phyloP scores from a whole-genome alignment of 805 yeast species.

The Wickerhamiella allomyrinae region DNA sequence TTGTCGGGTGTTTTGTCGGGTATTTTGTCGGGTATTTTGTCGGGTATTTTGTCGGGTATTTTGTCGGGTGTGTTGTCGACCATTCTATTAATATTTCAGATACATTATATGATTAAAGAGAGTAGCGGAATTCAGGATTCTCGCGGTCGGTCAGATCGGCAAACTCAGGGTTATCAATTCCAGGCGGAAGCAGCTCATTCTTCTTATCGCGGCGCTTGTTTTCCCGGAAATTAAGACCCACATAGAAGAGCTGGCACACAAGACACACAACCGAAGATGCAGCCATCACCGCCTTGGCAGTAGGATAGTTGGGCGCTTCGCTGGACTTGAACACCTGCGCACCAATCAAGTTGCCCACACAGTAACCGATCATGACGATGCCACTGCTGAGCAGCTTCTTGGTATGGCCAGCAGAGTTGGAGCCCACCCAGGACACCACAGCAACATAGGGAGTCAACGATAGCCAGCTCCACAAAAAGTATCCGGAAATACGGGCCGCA shows the following conservation, averaged over 20 bases:
- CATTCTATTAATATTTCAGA: no score
- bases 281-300: constrained; percentile 43
- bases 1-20: no score
- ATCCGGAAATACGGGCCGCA: constrained; percentile 11
- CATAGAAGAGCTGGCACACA: not conserved
- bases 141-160: constrained; percentile 39
- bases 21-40: no score
- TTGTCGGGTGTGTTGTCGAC: no score
- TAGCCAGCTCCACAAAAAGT: constrained; percentile 8
- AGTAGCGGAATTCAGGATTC: constrained; percentile 38
- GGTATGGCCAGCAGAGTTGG: constrained; percentile 44
- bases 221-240: constrained; percentile 4
- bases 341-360: constrained; percentile 42
- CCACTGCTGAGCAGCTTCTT: constrained; percentile 38
- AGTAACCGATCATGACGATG: constrained; percentile 33
- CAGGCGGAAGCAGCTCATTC: constrained; percentile 3
- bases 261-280: constrained; percentile 27
- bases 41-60: no score
- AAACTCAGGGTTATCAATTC: constrained; percentile 16
- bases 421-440: constrained; percentile 23
- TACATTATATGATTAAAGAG: constrained; percentile 1
- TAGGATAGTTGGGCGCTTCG: constrained; percentile 47
- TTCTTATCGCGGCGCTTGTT: constrained; percentile 8
- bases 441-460: constrained; percentile 9
- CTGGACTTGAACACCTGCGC: constrained; percentile 45